These are phyloP conservation scores for Dillenia suffruticosa DNA, from an alignment of 164 flowering plant genomes.

Conservation along the genomic window DNA sequence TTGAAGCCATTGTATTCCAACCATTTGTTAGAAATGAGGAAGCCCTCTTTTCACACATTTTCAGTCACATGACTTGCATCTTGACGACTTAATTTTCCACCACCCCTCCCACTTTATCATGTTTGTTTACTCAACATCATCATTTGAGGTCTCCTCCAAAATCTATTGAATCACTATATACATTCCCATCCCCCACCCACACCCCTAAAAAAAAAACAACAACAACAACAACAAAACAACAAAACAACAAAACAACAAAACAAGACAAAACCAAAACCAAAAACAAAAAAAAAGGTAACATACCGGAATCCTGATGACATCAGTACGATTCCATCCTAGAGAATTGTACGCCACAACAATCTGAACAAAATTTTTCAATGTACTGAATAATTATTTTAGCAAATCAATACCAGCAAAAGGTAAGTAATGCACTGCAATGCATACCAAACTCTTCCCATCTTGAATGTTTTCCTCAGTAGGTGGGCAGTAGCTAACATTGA, in stretches of 20 bases:
- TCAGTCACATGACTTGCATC: too few species aligned
- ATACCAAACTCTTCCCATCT: slow-evolving; percentile 67
- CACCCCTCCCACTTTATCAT: too few species aligned
- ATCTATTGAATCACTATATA: too few species aligned
- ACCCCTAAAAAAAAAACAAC: too few species aligned
- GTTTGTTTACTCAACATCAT: too few species aligned
- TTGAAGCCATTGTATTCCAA: too few species aligned
- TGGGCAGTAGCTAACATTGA: slow-evolving; percentile 88
- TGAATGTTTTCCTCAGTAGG: slow-evolving; percentile 60
- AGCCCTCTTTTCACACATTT: too few species aligned
- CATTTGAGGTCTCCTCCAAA: too few species aligned
- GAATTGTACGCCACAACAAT: slow-evolving; percentile 86
- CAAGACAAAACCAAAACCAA: neutral
- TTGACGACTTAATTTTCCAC: too few species aligned
- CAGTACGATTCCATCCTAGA: slow-evolving; percentile 79
- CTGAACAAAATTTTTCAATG: slow-evolving; percentile 27
- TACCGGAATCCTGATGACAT: slow-evolving; percentile 71
- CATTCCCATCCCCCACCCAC: too few species aligned
- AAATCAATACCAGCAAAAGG: neutral
- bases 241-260: neutral
- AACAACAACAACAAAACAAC: neutral
- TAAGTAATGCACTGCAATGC: neutral
- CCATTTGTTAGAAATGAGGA: too few species aligned
- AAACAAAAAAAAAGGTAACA: slow-evolving; percentile 19
- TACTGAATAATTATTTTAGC: neutral